phyloP scores from a whole-genome alignment of 192 early-diverging fungal species.

The Coemansia sp. region DNA sequence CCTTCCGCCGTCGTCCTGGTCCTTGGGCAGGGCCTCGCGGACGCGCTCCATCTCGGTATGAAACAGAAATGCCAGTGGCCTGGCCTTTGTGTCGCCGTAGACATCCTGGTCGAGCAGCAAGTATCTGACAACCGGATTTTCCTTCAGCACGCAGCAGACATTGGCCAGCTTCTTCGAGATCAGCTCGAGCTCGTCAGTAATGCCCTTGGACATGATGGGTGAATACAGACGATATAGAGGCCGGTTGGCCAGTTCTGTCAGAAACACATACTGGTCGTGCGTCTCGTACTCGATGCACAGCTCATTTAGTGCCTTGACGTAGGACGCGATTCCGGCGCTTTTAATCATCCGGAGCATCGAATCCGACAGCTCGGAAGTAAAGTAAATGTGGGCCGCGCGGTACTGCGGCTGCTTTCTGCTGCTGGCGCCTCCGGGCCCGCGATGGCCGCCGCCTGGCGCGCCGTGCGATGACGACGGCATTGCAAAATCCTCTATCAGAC shows the following conservation, averaged over 20 bases:
- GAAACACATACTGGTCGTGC: slow-evolving; percentile 37
- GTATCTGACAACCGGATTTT: slow-evolving; percentile 91
- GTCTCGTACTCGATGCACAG: slow-evolving; percentile 54
- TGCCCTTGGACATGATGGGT: slow-evolving; percentile 35
- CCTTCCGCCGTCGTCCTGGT: slow-evolving; percentile 32
- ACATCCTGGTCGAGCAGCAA: slow-evolving; percentile 73
- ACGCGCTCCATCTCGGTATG: slow-evolving; percentile 84
- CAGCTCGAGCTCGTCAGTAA: slow-evolving; percentile 53
- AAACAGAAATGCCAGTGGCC: slow-evolving; percentile 74
- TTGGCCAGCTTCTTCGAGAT: slow-evolving; percentile 72
- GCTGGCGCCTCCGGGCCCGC: neutral
- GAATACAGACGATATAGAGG: slow-evolving; percentile 55
- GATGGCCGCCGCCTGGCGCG: neutral
- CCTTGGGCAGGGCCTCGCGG: slow-evolving; percentile 62
- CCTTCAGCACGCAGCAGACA: slow-evolving; percentile 81
- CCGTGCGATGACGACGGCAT: slow-evolving; percentile 7
- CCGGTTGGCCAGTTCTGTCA: slow-evolving; percentile 40
- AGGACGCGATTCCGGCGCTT: slow-evolving; percentile 27
- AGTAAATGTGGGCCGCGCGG: slow-evolving; percentile 45
- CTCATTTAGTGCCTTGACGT: slow-evolving; percentile 51
- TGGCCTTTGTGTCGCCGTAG: slow-evolving; percentile 63
- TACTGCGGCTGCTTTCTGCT: slow-evolving; percentile 32
- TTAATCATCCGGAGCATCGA: slow-evolving; percentile 39
- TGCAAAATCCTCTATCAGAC: slow-evolving; percentile 43
- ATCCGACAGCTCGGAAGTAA: slow-evolving; percentile 53